A percentile compares a stretch with the other conserved stretches of the same genome.
Conservation (phyloP, 2,329 filamentous ascomycete species). For the Laburnicola sp. region DNA sequence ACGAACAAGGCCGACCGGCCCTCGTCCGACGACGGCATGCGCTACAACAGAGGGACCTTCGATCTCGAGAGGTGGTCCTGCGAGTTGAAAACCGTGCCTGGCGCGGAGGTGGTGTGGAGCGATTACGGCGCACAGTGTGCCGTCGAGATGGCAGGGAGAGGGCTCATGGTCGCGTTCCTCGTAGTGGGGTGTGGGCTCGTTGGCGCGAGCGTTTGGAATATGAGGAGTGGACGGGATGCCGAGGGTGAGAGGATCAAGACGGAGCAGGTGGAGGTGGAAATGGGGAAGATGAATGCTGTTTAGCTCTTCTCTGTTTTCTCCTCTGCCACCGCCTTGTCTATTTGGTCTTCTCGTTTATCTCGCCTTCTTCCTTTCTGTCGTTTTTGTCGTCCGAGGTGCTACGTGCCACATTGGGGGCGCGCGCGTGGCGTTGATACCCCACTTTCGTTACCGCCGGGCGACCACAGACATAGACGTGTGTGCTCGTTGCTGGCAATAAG, state of each 20-base stretch:
- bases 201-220: conserved; percentile 25
- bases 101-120: conserved; percentile 28
- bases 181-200: conserved; percentile 24
- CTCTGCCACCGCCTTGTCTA: background rate
- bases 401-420: background rate
- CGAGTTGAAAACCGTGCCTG: conserved; percentile 27
- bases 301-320: background rate
- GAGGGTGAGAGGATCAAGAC: conserved; percentile 32
- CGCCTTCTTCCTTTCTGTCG: background rate
- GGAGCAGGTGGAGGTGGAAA: conserved; percentile 33
- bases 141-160: conserved; percentile 34
- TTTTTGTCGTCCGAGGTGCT: background rate
- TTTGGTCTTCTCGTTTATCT: background rate
- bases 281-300: conserved; percentile 32
- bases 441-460: conserved; percentile 11
- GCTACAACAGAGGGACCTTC: conserved; percentile 40
- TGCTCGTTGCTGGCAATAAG: conserved; percentile 10
- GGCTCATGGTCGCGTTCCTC: conserved; percentile 36
- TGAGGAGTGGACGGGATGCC: conserved; percentile 24
- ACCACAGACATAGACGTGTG: conserved; percentile 8
- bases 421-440: conserved; percentile 9
- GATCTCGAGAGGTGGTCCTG: conserved; percentile 44
- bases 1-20: conserved; percentile 23
- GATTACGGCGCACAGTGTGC: conserved; percentile 36
- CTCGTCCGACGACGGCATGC: conserved; percentile 20